Evolutionary conservation across 1,139 yeast genomes (phyloP), one percentile per base, ranked within the genome.

Genomic region (Candida sanyaensis): DNA sequence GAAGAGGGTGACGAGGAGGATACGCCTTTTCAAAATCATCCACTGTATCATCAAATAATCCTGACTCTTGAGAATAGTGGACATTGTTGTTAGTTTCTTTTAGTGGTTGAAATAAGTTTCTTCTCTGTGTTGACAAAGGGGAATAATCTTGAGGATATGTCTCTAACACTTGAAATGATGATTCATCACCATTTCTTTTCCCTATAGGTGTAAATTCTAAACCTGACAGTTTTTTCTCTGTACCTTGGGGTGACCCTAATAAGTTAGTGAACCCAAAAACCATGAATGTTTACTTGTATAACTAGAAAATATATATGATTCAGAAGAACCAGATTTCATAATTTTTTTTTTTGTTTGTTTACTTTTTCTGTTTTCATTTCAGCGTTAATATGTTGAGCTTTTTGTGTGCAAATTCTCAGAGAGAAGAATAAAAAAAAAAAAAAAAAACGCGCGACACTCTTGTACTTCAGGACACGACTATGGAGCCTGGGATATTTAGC

Each of bases 121-220:
- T 37, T 32, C 33, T 26, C 13, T 47, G 46, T 11, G 48, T 32
- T 13, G 41, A 36, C 23, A 38, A 27, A 11, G 29, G 37, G 21
- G 43, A 11, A 26, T 39, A 34, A 33, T 44, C 46, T 28, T 46
- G 33, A 9, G 55, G 53, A 28, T 52, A 50, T 21, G 42, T 43
- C 13, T 51, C 54, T n/a, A 52, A 10, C 2, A 53, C 56, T 37
- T 53, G 54, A 28, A 53, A 53, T 8, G 47, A 38, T 12, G 44
- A 30, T 21, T 34, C 43, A 28, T 43, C 45, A 9, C 43, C 40
- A 21, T 32, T 29, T 29, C 43, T 13, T 41, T 47, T 45, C 4
- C 56, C 56, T 12, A 53, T 51, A 5, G 56, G 56, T 1, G 54
- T 52, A 30, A 53, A 53, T 12, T 52, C 55, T 11, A 39, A 39